Evolutionary conservation across 148 eudicot genomes (phyloP), one percentile per base, ranked within the genome.

Genomic region (Nepenthes gracilis): DNA sequence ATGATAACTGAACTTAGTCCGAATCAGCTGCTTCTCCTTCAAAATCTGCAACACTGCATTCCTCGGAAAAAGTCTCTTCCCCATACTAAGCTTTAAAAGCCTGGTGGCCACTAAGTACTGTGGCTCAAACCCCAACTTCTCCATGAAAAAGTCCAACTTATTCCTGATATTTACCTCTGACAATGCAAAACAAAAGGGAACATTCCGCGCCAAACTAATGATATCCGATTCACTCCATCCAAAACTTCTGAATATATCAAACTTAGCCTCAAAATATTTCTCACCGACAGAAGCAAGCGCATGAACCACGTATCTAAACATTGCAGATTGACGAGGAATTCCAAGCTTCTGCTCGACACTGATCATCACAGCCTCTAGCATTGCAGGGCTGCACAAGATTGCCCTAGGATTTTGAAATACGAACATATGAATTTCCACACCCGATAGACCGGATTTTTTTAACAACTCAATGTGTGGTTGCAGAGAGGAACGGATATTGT

Each of bases 51-150:
- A 53, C 11, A 57, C 58, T 36, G 47, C 47, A 54, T 67, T 14
- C 38, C 82, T 71, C 11, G 76, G 82, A 52, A 71, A 13, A 2
- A 68, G 43, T 62, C 74, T 74, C 54, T 63, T 72, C 67, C 75
- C 79, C 59, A 71, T 55, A 64, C 72, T 75, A 34, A 43, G 60
- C 12, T 55, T 55, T 6, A 71, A 37, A 12, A 78, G 15, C 12
- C 2, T 6, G 33, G 64, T 57, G 1, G 68, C 12, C 5, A 58
- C 62, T 55, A 77, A 36, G 58, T 47, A 62, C 47, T n/a, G 15
- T 0, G 78, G 72, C 33, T 59, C 64, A 54, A 54, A 70, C 12
- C 78, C 61, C 33, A 65, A 59, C 43, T 77, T 66, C 38, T 69
- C 54, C 72, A 66, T 73, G 61, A 69, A 61, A 69, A 69, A 77